These are phyloP conservation scores for Hyaloscypha bicolor DNA, from an alignment of 495 filamentous ascomycete genomes.

Conservation along the genomic window DNA sequence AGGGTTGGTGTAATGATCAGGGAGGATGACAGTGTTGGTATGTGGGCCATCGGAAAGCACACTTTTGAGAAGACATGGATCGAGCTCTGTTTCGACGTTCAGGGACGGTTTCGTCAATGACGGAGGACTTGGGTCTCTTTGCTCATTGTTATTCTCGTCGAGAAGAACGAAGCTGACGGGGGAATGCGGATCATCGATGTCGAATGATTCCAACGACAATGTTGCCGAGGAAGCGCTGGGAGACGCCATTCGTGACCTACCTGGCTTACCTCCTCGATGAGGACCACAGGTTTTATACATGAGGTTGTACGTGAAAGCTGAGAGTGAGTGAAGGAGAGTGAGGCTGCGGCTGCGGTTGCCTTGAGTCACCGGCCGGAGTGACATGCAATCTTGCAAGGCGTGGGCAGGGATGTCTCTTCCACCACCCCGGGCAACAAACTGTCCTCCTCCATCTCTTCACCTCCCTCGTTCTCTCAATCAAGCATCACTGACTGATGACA, in stretches of 20 bases:
- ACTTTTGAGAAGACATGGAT: no score
- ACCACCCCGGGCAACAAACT: background rate
- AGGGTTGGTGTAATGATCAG: background rate
- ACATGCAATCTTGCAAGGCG: no score
- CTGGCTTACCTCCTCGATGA: background rate
- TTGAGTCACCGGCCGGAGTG: no score
- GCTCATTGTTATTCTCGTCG: background rate
- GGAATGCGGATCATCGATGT: background rate
- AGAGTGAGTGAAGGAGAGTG: background rate
- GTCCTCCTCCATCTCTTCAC: background rate
- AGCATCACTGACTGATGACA: background rate
- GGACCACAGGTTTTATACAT: background rate
- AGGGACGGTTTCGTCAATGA: no score
- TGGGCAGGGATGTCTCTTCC: no score
- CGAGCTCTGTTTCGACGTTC: no score
- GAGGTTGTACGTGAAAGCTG: background rate
- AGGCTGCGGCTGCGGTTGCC: constrained; percentile 1
- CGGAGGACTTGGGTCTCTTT: no score
- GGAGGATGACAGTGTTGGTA: background rate
- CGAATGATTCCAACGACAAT: constrained; percentile 10
- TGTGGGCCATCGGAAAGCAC: no score
- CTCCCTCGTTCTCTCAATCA: background rate
- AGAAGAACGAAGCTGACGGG: background rate
- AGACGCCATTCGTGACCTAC: constrained; percentile 9
- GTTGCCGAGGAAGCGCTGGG: constrained; percentile 17